Evolutionary conservation across 192 early-diverging fungal species (phyloP).

Genomic region (Backusella luteola): DNA sequence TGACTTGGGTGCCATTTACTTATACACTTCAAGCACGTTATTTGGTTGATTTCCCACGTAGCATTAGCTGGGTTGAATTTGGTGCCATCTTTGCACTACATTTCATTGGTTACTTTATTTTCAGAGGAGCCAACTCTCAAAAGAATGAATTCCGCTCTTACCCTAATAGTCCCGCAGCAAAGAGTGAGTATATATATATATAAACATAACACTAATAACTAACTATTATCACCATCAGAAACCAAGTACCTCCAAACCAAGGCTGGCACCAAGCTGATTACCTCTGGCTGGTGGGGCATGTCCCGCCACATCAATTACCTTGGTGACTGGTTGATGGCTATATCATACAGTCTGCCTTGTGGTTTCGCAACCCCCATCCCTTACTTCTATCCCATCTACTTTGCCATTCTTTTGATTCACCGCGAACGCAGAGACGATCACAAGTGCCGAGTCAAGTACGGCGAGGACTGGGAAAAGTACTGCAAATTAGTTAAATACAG

Average conservation of each 20-base stretch:
- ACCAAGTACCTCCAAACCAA: slow-evolving; percentile 86
- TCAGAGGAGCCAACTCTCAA: slow-evolving; percentile 86
- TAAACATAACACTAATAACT: no score
- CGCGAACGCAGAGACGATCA: slow-evolving; percentile 86
- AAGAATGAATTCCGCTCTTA: slow-evolving; percentile 89
- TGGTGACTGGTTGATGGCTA: slow-evolving; percentile 91
- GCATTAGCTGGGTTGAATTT: slow-evolving; percentile 46
- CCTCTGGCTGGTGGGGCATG: slow-evolving; percentile 93
- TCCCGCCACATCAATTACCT: slow-evolving; percentile 95
- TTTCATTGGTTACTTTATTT: slow-evolving; percentile 76
- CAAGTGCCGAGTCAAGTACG: slow-evolving; percentile 91
- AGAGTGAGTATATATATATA: slow-evolving; percentile 32
- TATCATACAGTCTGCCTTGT: slow-evolving; percentile 88
- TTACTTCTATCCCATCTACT: slow-evolving; percentile 95
- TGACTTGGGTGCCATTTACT: slow-evolving; percentile 90
- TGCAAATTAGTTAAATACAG: slow-evolving; percentile 75
- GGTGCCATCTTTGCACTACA: slow-evolving; percentile 54
- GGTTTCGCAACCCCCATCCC: slow-evolving; percentile 79
- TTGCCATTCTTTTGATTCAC: slow-evolving; percentile 87
- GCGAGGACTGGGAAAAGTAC: slow-evolving; percentile 90
- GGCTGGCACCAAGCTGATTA: slow-evolving; percentile 76
- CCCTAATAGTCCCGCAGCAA: slow-evolving; percentile 53
- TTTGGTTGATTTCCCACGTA: slow-evolving; percentile 66
- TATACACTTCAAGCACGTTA: slow-evolving; percentile 91
- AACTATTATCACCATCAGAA: slow-evolving; percentile 28